Evolutionary conservation across 371 early-diverging fungal genomes (phyloP), one percentile per base, ranked within the genome.

Genomic region (Umbelopsis sp.): DNA sequence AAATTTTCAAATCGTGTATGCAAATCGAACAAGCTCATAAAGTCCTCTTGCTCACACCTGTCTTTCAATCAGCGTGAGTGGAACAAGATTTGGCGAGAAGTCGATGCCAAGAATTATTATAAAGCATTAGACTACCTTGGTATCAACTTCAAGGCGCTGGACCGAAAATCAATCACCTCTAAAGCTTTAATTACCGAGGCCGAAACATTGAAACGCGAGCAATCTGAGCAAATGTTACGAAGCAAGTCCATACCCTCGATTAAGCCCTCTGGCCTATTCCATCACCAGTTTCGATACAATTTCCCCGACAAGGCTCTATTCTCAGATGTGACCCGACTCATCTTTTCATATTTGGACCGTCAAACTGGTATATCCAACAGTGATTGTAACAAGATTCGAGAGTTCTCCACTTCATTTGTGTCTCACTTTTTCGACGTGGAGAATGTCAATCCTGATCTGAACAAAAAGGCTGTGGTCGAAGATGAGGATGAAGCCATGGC

Each of bases 61-160:
- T 29, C 12, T 41, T 41, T 7, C 41, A 0, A 18, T 48, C 22
- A 48, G 87, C 89, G 94, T 63, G 94, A 96, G 69, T 96, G 93
- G 91, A 92, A 94, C 76, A 97, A 97, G 79, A 86, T 97, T 18
- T 99, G 99, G 99, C 89, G 97, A 25, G 97, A 98, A 63, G 80
- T 90, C 22, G 96, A 98, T 46, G 78, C 88, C 44, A 94, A 93
- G 71, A 99, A 99, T 85, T 99, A 93, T 85, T 96, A 95, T 80
- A 96, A 96, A 71, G 92, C 99, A 0, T 83, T 99, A 63, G 99
- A 99, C 81, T 94, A 97, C 72, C 95, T 95, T 73, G 95, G 97
- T 10, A 83, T 92, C 53, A 86, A 84, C 3, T 97, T 98, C 86
- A 97, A 97, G 74, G 76, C 82, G 2, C 82, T 84, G 12, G 99